phyloP scores from a whole-genome alignment of 2,329 filamentous ascomycete species.

The Teratosphaeria viscida region DNA sequence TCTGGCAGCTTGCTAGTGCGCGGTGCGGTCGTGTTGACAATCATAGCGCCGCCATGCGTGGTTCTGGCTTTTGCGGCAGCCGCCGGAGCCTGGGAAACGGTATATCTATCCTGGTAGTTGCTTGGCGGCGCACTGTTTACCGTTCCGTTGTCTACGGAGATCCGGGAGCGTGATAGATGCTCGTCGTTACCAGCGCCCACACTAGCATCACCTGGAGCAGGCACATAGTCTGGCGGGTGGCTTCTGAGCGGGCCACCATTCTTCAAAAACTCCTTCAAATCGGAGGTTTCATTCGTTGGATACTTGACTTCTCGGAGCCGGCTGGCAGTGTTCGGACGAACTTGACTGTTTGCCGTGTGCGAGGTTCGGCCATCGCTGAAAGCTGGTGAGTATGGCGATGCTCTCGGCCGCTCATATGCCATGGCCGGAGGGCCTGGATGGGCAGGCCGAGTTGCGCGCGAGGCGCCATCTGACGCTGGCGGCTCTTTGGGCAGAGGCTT shows the following conservation, averaged over 20 bases:
- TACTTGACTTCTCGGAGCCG: slow-evolving; percentile 3
- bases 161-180: not conserved
- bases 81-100: not conserved
- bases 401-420: slow-evolving; percentile 7
- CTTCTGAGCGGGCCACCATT: slow-evolving; percentile 15
- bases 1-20: not conserved
- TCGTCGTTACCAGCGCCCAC: not conserved
- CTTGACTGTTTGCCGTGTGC: slow-evolving; percentile 1
- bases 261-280: slow-evolving; percentile 16
- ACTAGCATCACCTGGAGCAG: not conserved
- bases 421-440: slow-evolving; percentile 4
- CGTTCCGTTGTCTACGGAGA: not conserved
- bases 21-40: slow-evolving; percentile 1
- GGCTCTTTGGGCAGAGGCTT: slow-evolving; percentile 19
- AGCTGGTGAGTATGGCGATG: slow-evolving; percentile 1
- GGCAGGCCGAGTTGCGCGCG: slow-evolving; percentile 4
- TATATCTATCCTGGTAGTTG: not conserved
- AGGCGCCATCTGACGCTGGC: slow-evolving; percentile 1
- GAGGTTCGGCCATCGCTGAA: not conserved
- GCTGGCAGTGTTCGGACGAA: slow-evolving; percentile 9
- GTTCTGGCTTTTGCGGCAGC: not conserved
- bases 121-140: not conserved
- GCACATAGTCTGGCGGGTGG: slow-evolving; percentile 11
- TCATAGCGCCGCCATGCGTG: slow-evolving; percentile 2
- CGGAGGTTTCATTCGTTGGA: slow-evolving; percentile 7